These are phyloP conservation scores for Populus hybrid DNA, from an alignment of 441 rosid species.

Conservation along the genomic window DNA sequence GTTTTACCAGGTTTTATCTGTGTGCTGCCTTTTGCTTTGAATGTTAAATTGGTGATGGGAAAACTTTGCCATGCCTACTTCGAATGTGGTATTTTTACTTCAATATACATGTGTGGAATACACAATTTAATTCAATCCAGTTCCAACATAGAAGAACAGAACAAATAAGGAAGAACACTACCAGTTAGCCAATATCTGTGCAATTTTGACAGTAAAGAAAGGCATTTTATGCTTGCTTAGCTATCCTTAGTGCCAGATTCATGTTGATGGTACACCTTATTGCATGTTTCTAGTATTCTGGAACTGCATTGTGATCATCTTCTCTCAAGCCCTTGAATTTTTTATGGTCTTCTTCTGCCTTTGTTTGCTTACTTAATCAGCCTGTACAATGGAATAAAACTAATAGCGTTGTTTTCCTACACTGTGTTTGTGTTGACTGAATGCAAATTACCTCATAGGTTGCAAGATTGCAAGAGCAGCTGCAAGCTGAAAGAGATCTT, in stretches of 20 bases:
- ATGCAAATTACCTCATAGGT: constrained; percentile 49
- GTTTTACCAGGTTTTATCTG: constrained; percentile 10
- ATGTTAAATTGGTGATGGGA: background rate
- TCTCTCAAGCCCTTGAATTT: background rate
- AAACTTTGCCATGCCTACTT: background rate
- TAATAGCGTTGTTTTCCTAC: background rate
- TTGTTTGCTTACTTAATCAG: background rate
- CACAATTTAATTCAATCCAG: constrained; percentile 2
- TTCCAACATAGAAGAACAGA: background rate
- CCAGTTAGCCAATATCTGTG: background rate
- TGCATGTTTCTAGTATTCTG: background rate
- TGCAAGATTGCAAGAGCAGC: constrained; percentile 95
- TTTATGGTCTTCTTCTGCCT: background rate
- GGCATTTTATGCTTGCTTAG: background rate
- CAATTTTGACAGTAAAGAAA: background rate
- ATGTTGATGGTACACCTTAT: background rate
- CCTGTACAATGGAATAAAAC: background rate
- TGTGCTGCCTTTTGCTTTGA: background rate
- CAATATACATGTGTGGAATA: background rate
- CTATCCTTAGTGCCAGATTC: background rate
- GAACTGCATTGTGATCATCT: background rate
- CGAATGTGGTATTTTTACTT: background rate
- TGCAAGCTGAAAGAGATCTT: constrained; percentile 99
- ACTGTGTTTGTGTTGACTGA: constrained; percentile 2
- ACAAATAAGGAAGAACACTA: background rate